Percentiles rank a stretch among this genome's conserved stretches.
phyloP scores from a whole-genome alignment of 768 basidiomycete genomes.

The Amanita rimosa region DNA sequence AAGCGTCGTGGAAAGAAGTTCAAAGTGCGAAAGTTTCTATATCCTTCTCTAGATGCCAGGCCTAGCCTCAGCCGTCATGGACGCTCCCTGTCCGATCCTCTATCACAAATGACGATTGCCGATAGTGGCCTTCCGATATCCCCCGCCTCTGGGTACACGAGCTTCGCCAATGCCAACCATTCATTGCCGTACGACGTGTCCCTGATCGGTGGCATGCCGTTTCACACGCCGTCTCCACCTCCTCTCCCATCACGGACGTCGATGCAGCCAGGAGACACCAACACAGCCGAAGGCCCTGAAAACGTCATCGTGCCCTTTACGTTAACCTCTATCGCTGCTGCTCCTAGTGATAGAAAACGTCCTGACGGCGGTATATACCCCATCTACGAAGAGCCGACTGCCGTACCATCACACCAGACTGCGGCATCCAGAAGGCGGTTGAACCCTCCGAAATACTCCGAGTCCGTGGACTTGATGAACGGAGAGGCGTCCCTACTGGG shows the following conservation, averaged over 20 bases:
- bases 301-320: conserved; percentile 1
- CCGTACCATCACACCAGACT: too few relatives aligned
- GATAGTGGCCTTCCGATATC: neutral
- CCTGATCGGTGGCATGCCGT: neutral
- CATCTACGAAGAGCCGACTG: neutral
- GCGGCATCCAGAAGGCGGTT: neutral
- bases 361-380: neutral
- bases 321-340: neutral
- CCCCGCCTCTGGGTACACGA: neutral
- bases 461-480: neutral
- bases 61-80: neutral
- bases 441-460: conserved; percentile 3
- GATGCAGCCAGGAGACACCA: neutral
- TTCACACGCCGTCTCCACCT: neutral
- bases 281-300: neutral
- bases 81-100: neutral
- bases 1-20: neutral
- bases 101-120: neutral
- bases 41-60: neutral
- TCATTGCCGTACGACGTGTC: conserved; percentile 5
- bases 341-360: neutral
- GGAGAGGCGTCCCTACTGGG: conserved; percentile 2
- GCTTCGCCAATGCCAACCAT: neutral
- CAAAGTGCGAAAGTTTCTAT: neutral
- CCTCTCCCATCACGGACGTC: neutral